phyloP scores from a whole-genome alignment of 192 early-diverging fungal species.

The Pecoramyces ruminantium region DNA sequence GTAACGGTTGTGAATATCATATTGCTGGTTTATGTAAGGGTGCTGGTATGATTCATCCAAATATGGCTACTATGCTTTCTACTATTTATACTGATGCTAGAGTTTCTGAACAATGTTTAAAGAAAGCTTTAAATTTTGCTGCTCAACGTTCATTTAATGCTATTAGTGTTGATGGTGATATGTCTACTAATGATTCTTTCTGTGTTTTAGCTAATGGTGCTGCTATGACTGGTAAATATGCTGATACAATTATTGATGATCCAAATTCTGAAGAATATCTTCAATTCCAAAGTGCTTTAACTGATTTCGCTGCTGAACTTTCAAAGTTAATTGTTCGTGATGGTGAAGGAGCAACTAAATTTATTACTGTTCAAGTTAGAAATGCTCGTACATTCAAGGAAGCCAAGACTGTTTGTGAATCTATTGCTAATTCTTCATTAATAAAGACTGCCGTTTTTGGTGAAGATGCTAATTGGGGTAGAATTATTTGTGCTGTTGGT shows the following conservation, averaged over 20 bases:
- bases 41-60: constrained; percentile 94
- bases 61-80: constrained; percentile 90
- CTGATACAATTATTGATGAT: constrained; percentile 17
- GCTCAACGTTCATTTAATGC: constrained; percentile 88
- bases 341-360: constrained; percentile 96
- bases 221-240: constrained; percentile 10
- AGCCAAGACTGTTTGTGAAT: constrained; percentile 64
- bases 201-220: constrained; percentile 77
- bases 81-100: constrained; percentile 72
- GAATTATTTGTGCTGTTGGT: constrained; percentile 80
- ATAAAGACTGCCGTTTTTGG: constrained; percentile 95
- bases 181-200: constrained; percentile 91
- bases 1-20: constrained; percentile 29
- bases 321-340: constrained; percentile 82
- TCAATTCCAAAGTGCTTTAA: constrained; percentile 53
- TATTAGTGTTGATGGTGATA: constrained; percentile 90
- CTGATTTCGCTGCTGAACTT: constrained; percentile 68
- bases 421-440: constrained; percentile 79
- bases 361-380: constrained; percentile 74
- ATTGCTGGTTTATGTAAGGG: constrained; percentile 94
- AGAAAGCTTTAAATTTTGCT: constrained; percentile 56
- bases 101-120: constrained; percentile 42
- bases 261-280: constrained; percentile 28
- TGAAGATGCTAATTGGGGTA: constrained; percentile 96
- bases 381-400: constrained; percentile 53